phyloP scores from a whole-genome alignment of 108 stramenopile species.

The Cyclotella cryptica region DNA sequence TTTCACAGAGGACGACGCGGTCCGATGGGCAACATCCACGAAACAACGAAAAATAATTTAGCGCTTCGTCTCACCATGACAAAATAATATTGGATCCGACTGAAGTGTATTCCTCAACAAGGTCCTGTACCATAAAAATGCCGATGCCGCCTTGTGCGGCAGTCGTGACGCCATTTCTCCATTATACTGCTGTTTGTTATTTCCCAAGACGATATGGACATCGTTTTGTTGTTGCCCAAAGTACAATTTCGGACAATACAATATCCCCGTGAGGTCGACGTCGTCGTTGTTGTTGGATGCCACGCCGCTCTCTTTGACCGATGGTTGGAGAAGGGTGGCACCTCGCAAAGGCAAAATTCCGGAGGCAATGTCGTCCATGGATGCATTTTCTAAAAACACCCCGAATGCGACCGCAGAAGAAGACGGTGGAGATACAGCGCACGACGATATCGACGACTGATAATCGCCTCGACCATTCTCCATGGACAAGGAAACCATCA shows the following conservation, averaged over 20 bases:
- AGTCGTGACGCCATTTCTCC: neutral
- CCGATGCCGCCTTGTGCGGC: constrained; percentile 31
- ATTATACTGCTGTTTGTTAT: too few relatives aligned
- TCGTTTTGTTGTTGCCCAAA: constrained; percentile 30
- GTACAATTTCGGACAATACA: constrained; percentile 67
- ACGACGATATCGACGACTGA: too few relatives aligned
- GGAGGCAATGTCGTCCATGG: constrained; percentile 60
- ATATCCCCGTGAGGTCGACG: constrained; percentile 37
- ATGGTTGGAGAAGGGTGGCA: constrained; percentile 1
- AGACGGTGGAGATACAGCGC: neutral
- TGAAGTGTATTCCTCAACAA: constrained; percentile 63
- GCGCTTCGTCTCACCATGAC: constrained; percentile 64
- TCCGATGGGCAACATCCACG: too few relatives aligned
- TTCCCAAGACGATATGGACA: too few relatives aligned
- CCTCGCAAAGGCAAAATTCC: constrained; percentile 61
- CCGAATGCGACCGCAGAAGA: constrained; percentile 33
- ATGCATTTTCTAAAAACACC: constrained; percentile 77
- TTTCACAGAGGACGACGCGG: too few relatives aligned
- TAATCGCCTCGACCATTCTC: too few relatives aligned
- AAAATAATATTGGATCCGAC: constrained; percentile 85
- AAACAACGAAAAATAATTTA: neutral
- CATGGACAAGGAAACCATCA: neutral
- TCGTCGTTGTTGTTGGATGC: neutral
- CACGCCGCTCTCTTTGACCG: neutral
- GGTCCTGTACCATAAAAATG: constrained; percentile 81